Percentiles rank a stretch among this genome's conserved stretches.
These are phyloP conservation scores for Aspergillus conjunctus DNA, from an alignment of 495 filamentous ascomycete species.

Conservation along the genomic window DNA sequence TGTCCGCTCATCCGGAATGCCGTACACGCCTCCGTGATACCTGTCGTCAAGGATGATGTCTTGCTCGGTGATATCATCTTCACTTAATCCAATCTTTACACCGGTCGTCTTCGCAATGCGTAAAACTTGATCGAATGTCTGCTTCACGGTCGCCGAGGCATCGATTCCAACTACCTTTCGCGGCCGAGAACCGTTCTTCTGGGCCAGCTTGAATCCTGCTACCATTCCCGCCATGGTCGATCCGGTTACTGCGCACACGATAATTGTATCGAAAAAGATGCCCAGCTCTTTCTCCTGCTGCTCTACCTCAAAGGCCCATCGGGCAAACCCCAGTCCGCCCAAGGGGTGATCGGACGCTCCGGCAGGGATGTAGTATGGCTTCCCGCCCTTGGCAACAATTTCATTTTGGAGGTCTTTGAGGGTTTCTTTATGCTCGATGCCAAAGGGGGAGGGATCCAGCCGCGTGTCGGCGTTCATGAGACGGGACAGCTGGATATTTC, in stretches of 20 bases:
- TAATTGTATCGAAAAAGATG: slow-evolving; percentile 59
- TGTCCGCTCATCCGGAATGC: slow-evolving; percentile 58
- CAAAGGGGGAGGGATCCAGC: slow-evolving; percentile 53
- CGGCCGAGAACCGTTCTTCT: slow-evolving; percentile 40
- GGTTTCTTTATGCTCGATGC: slow-evolving; percentile 62
- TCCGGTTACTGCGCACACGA: slow-evolving; percentile 66
- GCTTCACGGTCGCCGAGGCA: slow-evolving; percentile 56
- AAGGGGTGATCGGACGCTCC: slow-evolving; percentile 67
- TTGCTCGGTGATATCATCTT: slow-evolving; percentile 56
- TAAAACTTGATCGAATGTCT: slow-evolving; percentile 60
- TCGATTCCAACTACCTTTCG: slow-evolving; percentile 61
- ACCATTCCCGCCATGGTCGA: slow-evolving; percentile 65
- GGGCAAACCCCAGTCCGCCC: slow-evolving; percentile 63
- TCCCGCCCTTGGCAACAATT: slow-evolving; percentile 46
- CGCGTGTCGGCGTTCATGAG: slow-evolving; percentile 62
- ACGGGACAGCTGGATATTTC: slow-evolving; percentile 64
- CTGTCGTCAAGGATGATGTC: slow-evolving; percentile 62
- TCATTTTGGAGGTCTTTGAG: slow-evolving; percentile 50
- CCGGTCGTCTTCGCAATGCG: slow-evolving; percentile 61
- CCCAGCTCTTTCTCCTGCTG: slow-evolving; percentile 59
- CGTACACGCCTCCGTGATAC: slow-evolving; percentile 64
- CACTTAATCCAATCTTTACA: slow-evolving; percentile 56
- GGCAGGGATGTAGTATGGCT: slow-evolving; percentile 66
- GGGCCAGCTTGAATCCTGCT: slow-evolving; percentile 61
- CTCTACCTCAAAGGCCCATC: slow-evolving; percentile 64